Evolutionary conservation across 2,329 filamentous ascomycete species (phyloP), one percentile per base, ranked within the genome.

Genomic region (Aspergillus sp.): DNA sequence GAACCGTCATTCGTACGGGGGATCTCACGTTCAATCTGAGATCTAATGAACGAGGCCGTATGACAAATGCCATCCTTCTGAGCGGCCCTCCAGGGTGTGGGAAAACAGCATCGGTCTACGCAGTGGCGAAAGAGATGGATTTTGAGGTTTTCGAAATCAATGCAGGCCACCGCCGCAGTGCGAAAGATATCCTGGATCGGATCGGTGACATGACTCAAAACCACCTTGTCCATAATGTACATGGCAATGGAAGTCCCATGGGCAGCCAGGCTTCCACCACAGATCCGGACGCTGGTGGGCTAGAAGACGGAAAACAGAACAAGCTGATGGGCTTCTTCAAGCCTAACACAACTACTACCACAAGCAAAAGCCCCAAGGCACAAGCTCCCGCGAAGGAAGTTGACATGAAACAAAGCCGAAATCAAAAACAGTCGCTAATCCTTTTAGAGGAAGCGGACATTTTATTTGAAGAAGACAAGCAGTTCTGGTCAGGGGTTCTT

Each of bases 101-200:
- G 3, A 99, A 99, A 77, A 96, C 93, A 12, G 93, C 96, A 6
- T 87, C 92, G 1, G 89, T 97, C 0, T 93, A 96, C 73, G 95
- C 95, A 4, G 89, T 93, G 43, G 93, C 95, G 4, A 93, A 90
- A 68, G 93, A 99, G 74, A 81, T 98, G 15, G 91, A 85, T 1
- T 98, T 96, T 68, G 93, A 96, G 68, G 84, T 99, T 1, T 99
- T 99, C 64, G 95, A 99, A 74, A 92, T 99, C 70, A 96, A 96
- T 68, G 79, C 93, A 0, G 86, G 91, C 59, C 91, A 86, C 64
- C 87, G 93, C 51, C 84, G 95, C 61, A 96, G 86, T 68, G 93
- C 93, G 33, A 95, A 89, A 71, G 95, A 99, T 67, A 87, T 99
- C 48, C 73, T 96, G 35, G 95, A 99, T 67, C 90, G 85, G 65